These are phyloP conservation scores for Umbilicaria muhlenbergii DNA, from an alignment of 495 filamentous ascomycete genomes.

Conservation along the genomic window DNA sequence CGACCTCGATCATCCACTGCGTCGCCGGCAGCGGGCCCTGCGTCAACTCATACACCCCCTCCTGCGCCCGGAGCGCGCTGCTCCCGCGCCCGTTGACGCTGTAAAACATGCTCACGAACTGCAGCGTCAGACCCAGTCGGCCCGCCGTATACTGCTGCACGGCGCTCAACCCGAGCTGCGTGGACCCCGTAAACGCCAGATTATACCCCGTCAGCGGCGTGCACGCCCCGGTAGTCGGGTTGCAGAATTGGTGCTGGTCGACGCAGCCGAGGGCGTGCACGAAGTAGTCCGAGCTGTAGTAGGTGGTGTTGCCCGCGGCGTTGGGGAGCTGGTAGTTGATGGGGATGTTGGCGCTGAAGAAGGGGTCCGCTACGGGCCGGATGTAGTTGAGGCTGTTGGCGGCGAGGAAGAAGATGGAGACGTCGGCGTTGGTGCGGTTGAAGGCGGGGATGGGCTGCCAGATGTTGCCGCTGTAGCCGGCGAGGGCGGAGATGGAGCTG, in stretches of 20 bases:
- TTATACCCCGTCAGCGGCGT: slow-evolving; percentile 1
- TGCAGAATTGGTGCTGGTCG: slow-evolving; percentile 20
- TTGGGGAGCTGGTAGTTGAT: neutral
- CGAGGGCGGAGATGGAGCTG: neutral
- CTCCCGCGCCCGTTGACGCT: slow-evolving; percentile 17
- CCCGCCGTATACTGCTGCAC: slow-evolving; percentile 29
- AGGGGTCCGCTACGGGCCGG: slow-evolving; percentile 12
- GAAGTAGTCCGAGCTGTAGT: slow-evolving; percentile 5
- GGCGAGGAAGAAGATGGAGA: slow-evolving; percentile 18
- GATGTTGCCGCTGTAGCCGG: neutral
- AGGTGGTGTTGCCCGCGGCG: neutral
- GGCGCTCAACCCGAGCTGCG: slow-evolving; percentile 30
- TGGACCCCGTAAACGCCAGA: slow-evolving; percentile 14
- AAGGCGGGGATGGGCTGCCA: slow-evolving; percentile 13
- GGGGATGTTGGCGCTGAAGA: slow-evolving; percentile 11
- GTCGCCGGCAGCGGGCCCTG: slow-evolving; percentile 13
- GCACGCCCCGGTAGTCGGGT: slow-evolving; percentile 9
- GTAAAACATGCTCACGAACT: slow-evolving; percentile 21
- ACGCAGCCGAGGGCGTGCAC: slow-evolving; percentile 13
- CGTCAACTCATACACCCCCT: slow-evolving; percentile 2
- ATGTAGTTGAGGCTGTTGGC: slow-evolving; percentile 14
- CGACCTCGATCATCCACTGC: slow-evolving; percentile 18
- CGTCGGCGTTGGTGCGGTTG: slow-evolving; percentile 18
- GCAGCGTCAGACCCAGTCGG: slow-evolving; percentile 15
- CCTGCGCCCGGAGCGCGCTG: slow-evolving; percentile 12